A percentile compares a stretch with the other conserved stretches of the same genome.
Evolutionary conservation across 805 yeast species (phyloP).

Genomic region (Zygoascus bituminiphila): DNA sequence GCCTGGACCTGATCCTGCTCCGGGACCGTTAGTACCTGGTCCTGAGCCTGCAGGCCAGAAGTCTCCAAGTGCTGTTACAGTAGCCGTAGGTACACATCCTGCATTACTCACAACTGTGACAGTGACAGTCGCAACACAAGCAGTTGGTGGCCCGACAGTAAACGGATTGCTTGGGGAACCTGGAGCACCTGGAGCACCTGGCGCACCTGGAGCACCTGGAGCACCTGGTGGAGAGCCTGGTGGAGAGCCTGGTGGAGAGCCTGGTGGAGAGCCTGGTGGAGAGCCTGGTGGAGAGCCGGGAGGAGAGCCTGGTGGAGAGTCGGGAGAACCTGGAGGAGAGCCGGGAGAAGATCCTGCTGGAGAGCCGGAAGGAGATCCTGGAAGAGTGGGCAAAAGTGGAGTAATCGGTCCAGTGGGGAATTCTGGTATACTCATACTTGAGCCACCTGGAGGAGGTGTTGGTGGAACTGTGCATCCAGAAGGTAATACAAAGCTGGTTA

Average conservation of each 20-base stretch:
- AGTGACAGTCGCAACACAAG: slow-evolving; percentile 6
- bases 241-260: background rate
- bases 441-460: background rate
- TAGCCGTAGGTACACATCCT: slow-evolving; percentile 7
- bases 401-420: background rate
- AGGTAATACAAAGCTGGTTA: background rate
- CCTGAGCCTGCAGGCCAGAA: slow-evolving; percentile 2
- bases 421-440: background rate
- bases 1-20: background rate
- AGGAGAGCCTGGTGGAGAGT: background rate
- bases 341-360: background rate
- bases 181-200: slow-evolving; percentile 1
- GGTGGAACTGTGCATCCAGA: background rate
- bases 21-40: slow-evolving; percentile 3
- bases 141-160: slow-evolving; percentile 4
- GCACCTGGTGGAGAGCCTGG: background rate
- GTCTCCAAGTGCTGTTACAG: slow-evolving; percentile 7
- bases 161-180: slow-evolving; percentile 1
- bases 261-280: background rate
- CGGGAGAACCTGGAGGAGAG: background rate
- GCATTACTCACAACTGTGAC: slow-evolving; percentile 2
- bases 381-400: background rate
- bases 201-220: background rate
- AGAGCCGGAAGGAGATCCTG: background rate
- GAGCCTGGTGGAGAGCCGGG: slow-evolving; percentile 4